These are phyloP conservation scores for Colletotrichum spaethianum DNA, from an alignment of 2,329 filamentous ascomycete genomes.

Conservation along the genomic window DNA sequence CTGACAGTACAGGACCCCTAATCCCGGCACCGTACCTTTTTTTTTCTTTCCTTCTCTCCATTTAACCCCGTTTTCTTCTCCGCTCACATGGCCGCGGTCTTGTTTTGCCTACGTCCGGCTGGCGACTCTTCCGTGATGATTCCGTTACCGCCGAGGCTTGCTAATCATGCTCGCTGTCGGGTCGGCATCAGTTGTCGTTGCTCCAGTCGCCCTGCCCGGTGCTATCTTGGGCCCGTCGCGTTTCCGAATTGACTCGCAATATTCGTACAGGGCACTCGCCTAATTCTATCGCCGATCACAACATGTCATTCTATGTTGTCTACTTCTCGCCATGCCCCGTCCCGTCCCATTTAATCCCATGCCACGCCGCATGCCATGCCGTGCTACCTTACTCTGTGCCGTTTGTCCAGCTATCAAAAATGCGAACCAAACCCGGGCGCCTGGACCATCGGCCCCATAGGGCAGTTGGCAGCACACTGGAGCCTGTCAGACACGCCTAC, in stretches of 20 bases:
- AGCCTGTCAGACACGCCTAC: slow-evolving; percentile 20
- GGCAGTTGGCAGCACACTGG: slow-evolving; percentile 18
- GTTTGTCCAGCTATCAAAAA: neutral
- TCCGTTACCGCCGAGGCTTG: slow-evolving; percentile 1
- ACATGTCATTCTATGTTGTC: slow-evolving; percentile 16
- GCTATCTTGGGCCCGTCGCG: slow-evolving; percentile 11
- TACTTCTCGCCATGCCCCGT: neutral
- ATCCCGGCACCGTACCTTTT: slow-evolving; percentile 8
- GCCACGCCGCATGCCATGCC: slow-evolving; percentile 21
- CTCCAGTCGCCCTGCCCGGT: neutral
- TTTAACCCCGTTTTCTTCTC: slow-evolving; percentile 21
- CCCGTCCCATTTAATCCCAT: slow-evolving; percentile 1
- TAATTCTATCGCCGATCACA: slow-evolving; percentile 23
- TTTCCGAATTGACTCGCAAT: neutral
- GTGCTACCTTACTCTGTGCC: neutral
- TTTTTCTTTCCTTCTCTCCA: neutral
- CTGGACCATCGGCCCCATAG: slow-evolving; percentile 32
- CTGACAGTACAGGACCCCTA: slow-evolving; percentile 21
- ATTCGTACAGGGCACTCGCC: slow-evolving; percentile 23
- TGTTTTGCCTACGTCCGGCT: slow-evolving; percentile 14
- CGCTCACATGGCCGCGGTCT: slow-evolving; percentile 13
- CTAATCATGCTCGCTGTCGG: neutral
- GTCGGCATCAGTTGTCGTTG: neutral
- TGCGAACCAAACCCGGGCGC: slow-evolving; percentile 18
- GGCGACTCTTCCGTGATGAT: slow-evolving; percentile 4